Evolutionary conservation across 108 stramenopile genomes (phyloP), one percentile per base, ranked within the genome.

Genomic region (Mediolabrus comicus): DNA sequence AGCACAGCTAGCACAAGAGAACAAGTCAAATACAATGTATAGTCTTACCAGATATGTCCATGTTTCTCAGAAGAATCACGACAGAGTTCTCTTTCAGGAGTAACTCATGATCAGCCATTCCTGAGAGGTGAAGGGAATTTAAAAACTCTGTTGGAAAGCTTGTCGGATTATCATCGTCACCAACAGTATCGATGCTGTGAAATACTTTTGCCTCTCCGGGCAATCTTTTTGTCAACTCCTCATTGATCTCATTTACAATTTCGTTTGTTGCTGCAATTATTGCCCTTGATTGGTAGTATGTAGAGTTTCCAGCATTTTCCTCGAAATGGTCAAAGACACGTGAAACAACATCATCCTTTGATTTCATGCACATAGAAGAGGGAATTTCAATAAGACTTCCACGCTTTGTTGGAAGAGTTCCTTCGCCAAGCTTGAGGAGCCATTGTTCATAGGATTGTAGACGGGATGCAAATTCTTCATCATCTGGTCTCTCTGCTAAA

Each of bases 391-490:
- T n/a, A 41, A 72, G 57, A 16, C 62, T 28, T 4, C 46, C 14
- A 0, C 30, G 3, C 28, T 10, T 32, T 9, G 53, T 34, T 1
- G 52, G 60, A 2, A 53, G 3, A 24, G 62, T 72, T 29, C 62
- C 71, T 12, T 63, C 56, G 13, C 62, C 62, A 2, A 72, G 1
- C 1, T 56, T 19, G n/a, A 72, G 33, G 1, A 72, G 55, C 55
- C 71, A 72, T 2, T 58, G 13, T 4, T 35, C 16, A 39, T 72
- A 31, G 17, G 56, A 16, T 16, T 41, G 29, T 31, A 72, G 52
- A n/a, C n/a, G n/a, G n/a, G n/a, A n/a, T n/a, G n/a, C n/a, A 3
- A 5, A 3, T 24, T 27, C 22, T 0, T 43, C 46, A 2, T 38
- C n/a, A 1, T 65, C 2, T n/a, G 59, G 29, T n/a, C 26, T 32